Conservation (phyloP, 1,284 basidiomycete genomes). For the Cerrena zonata region DNA sequence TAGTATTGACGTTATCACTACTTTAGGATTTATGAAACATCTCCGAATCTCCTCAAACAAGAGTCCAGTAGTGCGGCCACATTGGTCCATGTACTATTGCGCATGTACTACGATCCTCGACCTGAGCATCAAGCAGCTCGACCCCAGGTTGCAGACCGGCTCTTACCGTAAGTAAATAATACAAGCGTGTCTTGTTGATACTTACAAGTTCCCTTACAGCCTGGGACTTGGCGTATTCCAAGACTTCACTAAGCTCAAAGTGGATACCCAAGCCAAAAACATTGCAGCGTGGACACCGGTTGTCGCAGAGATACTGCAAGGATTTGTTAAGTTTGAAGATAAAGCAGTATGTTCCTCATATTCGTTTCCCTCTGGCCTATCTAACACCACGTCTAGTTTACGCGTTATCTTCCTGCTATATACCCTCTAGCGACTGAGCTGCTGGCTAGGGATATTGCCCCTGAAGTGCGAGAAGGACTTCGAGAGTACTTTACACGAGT, state of each 20-base stretch:
- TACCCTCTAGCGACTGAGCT: slow-evolving; percentile 84
- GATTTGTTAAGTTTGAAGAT: slow-evolving; percentile 84
- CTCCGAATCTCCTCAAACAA: slow-evolving; percentile 97
- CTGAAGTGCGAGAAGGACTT: slow-evolving; percentile 75
- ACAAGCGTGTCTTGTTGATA: slow-evolving; percentile 1
- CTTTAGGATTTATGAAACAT: slow-evolving; percentile 96
- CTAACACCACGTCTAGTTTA: slow-evolving; percentile 51
- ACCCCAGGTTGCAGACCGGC: slow-evolving; percentile 78
- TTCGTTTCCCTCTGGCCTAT: slow-evolving; percentile 1
- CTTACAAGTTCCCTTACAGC: slow-evolving; percentile 34
- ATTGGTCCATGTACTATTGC: slow-evolving; percentile 83
- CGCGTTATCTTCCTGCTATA: slow-evolving; percentile 75
- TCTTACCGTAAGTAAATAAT: slow-evolving; percentile 73
- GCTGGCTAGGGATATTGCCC: slow-evolving; percentile 71
- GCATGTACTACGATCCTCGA: slow-evolving; percentile 93
- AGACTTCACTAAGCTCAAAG: slow-evolving; percentile 85
- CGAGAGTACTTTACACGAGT: slow-evolving; percentile 75
- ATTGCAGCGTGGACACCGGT: slow-evolving; percentile 98
- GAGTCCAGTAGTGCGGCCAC: slow-evolving; percentile 96
- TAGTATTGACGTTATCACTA: slow-evolving; percentile 1
- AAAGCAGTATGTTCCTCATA: slow-evolving; percentile 65
- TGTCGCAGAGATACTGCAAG: slow-evolving; percentile 86
- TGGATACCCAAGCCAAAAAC: slow-evolving; percentile 91
- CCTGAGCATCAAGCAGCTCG: slow-evolving; percentile 78
- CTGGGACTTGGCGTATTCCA: slow-evolving; percentile 86